Percentiles rank a stretch among this genome's conserved stretches.
These are phyloP conservation scores for Pezicula carpinea DNA, from an alignment of 2,329 filamentous ascomycete genomes.

Conservation along the genomic window DNA sequence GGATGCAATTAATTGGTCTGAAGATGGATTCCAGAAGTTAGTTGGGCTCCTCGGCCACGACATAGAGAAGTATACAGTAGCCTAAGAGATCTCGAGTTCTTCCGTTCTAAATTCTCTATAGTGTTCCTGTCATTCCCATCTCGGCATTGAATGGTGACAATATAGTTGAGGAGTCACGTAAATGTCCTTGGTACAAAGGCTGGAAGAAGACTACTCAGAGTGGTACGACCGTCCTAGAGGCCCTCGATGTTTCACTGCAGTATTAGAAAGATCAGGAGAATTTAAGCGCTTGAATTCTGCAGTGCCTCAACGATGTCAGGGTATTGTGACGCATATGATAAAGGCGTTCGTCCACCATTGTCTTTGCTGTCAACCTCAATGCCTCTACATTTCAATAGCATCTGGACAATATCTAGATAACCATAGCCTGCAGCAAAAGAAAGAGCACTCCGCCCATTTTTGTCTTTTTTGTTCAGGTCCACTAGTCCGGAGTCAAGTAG, in stretches of 20 bases:
- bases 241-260: too few species aligned
- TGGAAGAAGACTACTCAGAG: too few species aligned
- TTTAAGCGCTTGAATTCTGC: not conserved
- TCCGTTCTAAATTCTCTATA: not conserved
- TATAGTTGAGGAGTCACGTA: not conserved
- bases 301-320: slow-evolving; percentile 7
- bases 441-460: slow-evolving; percentile 26
- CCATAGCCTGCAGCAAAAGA: slow-evolving; percentile 33
- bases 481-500: slow-evolving; percentile 28
- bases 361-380: slow-evolving; percentile 7
- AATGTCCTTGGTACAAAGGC: not conserved
- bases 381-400: slow-evolving; percentile 4
- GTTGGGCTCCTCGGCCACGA: not conserved
- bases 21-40: not conserved
- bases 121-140: not conserved
- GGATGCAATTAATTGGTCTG: not conserved
- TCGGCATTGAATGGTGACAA: not conserved
- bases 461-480: slow-evolving; percentile 28
- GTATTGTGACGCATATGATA: slow-evolving; percentile 1
- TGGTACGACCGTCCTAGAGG: too few species aligned
- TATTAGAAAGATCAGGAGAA: too few species aligned
- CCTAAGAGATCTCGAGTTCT: not conserved
- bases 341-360: slow-evolving; percentile 5
- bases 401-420: slow-evolving; percentile 22
- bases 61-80: not conserved